Evolutionary conservation across 345 rosid species (phyloP).

Genomic region (Melaleuca quinquenervia): DNA sequence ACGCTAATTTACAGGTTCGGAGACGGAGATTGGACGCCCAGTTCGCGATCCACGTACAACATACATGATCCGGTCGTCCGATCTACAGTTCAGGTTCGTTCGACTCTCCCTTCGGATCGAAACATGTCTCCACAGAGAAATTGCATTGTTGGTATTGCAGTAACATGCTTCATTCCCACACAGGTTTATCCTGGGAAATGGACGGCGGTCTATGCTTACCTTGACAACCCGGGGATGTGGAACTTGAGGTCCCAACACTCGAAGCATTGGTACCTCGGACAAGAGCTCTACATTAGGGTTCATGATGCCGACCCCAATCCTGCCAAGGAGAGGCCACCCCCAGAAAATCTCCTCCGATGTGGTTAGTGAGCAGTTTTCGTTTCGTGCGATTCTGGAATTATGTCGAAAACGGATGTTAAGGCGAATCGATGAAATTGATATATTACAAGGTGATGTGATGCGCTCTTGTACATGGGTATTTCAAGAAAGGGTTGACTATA

Average conservation of each 20-base stretch:
- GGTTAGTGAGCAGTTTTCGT: slow-evolving; percentile 10
- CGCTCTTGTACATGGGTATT: neutral
- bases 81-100: slow-evolving; percentile 34
- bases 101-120: neutral
- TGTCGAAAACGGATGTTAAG: neutral
- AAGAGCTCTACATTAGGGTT: slow-evolving; percentile 61
- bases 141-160: neutral
- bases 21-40: slow-evolving; percentile 36
- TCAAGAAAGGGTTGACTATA: neutral
- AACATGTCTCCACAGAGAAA: neutral
- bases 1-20: slow-evolving; percentile 19
- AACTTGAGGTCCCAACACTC: slow-evolving; percentile 61
- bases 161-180: neutral
- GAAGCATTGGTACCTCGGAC: slow-evolving; percentile 59
- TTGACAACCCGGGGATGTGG: slow-evolving; percentile 94
- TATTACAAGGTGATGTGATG: neutral
- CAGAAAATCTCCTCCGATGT: slow-evolving; percentile 44
- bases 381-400: neutral
- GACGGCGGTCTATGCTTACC: slow-evolving; percentile 50
- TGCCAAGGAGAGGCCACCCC: slow-evolving; percentile 46
- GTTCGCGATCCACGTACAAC: slow-evolving; percentile 31
- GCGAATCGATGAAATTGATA: neutral
- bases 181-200: slow-evolving; percentile 48
- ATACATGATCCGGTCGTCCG: slow-evolving; percentile 47
- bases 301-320: slow-evolving; percentile 52